These are phyloP conservation scores for Arabis alpina DNA, from an alignment of 345 rosid genomes.

Conservation along the genomic window DNA sequence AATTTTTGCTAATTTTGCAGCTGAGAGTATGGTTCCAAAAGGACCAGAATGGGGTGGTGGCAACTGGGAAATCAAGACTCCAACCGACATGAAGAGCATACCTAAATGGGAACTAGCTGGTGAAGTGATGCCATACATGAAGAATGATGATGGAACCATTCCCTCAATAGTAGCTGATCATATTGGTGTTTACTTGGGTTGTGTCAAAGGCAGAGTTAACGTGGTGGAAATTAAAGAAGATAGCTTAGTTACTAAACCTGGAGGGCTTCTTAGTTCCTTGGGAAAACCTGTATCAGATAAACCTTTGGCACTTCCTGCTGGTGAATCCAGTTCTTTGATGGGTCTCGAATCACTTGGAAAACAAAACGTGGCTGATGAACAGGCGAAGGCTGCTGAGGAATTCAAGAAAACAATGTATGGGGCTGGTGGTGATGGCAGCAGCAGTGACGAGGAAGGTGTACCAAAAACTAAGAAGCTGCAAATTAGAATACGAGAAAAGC, in stretches of 20 bases:
- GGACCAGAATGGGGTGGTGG: constrained; percentile 99
- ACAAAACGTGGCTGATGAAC: constrained; percentile 72
- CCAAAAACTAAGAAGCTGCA: constrained; percentile 72
- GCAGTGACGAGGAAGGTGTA: constrained; percentile 90
- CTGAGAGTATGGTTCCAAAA: constrained; percentile 98
- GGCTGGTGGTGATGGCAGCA: constrained; percentile 77
- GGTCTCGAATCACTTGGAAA: constrained; percentile 81
- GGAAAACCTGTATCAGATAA: constrained; percentile 53
- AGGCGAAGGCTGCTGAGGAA: constrained; percentile 96
- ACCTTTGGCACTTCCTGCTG: constrained; percentile 54
- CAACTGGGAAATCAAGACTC: constrained; percentile 98
- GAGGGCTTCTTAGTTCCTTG: constrained; percentile 52
- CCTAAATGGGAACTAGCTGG: constrained; percentile 97
- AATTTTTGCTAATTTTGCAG: constrained; percentile 98
- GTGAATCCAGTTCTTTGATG: constrained; percentile 62
- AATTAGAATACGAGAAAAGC: constrained; percentile 92
- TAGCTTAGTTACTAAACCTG: constrained; percentile 69
- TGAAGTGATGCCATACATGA: constrained; percentile 99
- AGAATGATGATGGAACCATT: constrained; percentile 86
- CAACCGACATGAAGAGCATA: constrained; percentile 76
- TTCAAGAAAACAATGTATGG: constrained; percentile 96
- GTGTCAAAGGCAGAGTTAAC: constrained; percentile 91
- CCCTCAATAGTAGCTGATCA: constrained; percentile 89
- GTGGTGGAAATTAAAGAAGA: constrained; percentile 86
- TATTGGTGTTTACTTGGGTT: constrained; percentile 92